phyloP scores from a whole-genome alignment of 768 basidiomycete species.

The Sarcomyxa edulis region DNA sequence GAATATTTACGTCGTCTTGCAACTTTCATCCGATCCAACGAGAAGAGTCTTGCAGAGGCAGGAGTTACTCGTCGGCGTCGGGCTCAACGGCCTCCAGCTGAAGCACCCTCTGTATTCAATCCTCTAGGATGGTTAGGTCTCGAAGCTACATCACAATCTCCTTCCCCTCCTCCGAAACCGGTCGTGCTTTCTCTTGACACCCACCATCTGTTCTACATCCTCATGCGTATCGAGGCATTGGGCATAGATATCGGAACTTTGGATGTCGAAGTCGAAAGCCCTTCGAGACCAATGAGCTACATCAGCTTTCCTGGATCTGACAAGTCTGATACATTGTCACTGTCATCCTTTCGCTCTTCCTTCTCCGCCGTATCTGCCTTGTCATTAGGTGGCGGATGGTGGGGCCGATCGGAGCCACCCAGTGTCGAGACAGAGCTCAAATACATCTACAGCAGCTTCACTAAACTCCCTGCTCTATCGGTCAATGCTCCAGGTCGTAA shows the following conservation, averaged over 20 bases:
- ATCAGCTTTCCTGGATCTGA: conserved; percentile 50
- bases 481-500: conserved; percentile 61
- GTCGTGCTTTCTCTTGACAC: conserved; percentile 66
- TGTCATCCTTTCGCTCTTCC: conserved; percentile 72
- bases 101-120: conserved; percentile 41
- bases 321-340: conserved; percentile 69
- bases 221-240: conserved; percentile 81
- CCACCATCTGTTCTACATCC: conserved; percentile 83
- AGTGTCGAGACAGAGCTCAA: conserved; percentile 71
- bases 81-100: conserved; percentile 23
- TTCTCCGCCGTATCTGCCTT: conserved; percentile 71
- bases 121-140: conserved; percentile 58
- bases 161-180: conserved; percentile 42
- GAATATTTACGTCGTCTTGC: conserved; percentile 69
- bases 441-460: conserved; percentile 86
- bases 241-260: conserved; percentile 75
- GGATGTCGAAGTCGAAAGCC: conserved; percentile 68
- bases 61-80: conserved; percentile 48
- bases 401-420: conserved; percentile 53
- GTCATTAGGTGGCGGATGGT: conserved; percentile 73
- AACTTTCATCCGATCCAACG: conserved; percentile 67
- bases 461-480: conserved; percentile 77
- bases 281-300: conserved; percentile 75
- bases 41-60: conserved; percentile 65
- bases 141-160: conserved; percentile 22